phyloP scores from a whole-genome alignment of 305 asterid genomes.

The Fraxinus xanthoxyloides region DNA sequence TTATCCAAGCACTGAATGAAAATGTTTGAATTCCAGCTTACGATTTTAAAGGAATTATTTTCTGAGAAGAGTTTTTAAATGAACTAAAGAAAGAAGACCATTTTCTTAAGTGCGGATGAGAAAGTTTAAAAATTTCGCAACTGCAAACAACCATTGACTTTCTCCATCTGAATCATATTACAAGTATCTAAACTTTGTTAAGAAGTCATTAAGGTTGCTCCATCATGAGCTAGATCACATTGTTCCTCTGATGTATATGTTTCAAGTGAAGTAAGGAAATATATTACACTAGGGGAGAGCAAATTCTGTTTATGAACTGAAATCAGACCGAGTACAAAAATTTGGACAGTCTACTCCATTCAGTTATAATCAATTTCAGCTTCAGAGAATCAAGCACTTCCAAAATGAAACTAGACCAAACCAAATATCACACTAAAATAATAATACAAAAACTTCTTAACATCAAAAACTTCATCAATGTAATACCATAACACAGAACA shows the following conservation, averaged over 20 bases:
- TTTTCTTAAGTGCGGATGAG: neutral
- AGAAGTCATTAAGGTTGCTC: slow-evolving; percentile 16
- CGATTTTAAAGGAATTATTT: neutral
- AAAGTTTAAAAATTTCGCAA: neutral
- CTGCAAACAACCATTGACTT: neutral
- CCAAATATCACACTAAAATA: neutral
- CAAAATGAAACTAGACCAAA: neutral
- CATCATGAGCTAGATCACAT: slow-evolving; percentile 4
- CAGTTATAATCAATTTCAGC: neutral
- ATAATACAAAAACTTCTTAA: neutral
- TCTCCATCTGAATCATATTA: neutral
- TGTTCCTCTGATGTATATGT: neutral
- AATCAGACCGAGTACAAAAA: neutral
- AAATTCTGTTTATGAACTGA: neutral
- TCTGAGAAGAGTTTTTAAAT: neutral
- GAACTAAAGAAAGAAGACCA: neutral
- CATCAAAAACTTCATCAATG: neutral
- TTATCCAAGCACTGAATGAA: neutral
- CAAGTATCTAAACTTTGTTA: neutral
- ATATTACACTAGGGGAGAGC: neutral
- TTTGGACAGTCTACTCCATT: neutral
- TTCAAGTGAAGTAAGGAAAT: slow-evolving; percentile 1
- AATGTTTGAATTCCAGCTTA: neutral
- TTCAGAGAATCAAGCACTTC: neutral
- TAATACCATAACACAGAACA: neutral